A percentile compares a stretch with the other conserved stretches of the same genome.
Evolutionary conservation across 2,329 filamentous ascomycete species (phyloP).

Genomic region (Metarhizium humberi): DNA sequence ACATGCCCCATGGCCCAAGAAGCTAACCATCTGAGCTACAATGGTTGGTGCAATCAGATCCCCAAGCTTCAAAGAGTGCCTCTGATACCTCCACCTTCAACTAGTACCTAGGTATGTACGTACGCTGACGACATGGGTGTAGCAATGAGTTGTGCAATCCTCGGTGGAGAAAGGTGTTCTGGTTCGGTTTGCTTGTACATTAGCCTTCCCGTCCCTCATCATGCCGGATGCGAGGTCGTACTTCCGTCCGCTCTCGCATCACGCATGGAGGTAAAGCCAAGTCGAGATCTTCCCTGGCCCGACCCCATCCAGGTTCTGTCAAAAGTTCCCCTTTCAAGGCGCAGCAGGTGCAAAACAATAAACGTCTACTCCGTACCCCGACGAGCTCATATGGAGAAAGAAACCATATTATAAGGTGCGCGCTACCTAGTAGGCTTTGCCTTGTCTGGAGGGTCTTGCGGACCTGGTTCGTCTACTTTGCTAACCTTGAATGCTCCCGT

Average conservation of each 20-base stretch:
- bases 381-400: not conserved
- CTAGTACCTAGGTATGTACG: not conserved
- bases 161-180: constrained; percentile 14
- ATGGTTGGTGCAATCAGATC: constrained; percentile 5
- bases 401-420: not conserved
- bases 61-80: not conserved
- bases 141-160: constrained; percentile 16
- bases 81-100: constrained; percentile 1
- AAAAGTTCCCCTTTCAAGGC: constrained; percentile 1
- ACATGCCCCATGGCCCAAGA: not conserved
- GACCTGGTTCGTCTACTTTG: not conserved
- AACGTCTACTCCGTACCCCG: not conserved
- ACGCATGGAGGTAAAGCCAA: constrained; percentile 1
- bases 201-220: constrained; percentile 23
- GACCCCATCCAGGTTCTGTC: not conserved
- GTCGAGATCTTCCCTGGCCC: not conserved
- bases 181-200: constrained; percentile 18
- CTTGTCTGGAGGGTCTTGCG: too few relatives aligned
- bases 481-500: not conserved
- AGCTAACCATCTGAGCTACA: constrained; percentile 1
- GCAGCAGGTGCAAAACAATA: not conserved
- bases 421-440: too few relatives aligned
- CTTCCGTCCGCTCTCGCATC: constrained; percentile 12
- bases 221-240: constrained; percentile 13
- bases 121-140: not conserved